Evolutionary conservation across 164 flowering plant genomes (phyloP).

Genomic region (Piper longum): DNA sequence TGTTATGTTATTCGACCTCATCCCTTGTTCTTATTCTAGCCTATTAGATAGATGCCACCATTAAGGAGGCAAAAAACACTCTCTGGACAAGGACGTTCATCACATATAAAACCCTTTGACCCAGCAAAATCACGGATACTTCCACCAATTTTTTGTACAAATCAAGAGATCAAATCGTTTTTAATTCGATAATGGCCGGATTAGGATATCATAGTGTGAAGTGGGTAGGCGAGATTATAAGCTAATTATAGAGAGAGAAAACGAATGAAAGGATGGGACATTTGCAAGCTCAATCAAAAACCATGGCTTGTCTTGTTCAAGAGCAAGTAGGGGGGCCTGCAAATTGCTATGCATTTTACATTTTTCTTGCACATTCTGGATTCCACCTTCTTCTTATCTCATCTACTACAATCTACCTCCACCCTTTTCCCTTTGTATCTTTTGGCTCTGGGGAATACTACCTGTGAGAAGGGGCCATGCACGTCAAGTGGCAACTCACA

Average conservation of each 20-base stretch:
- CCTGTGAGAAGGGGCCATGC: too few species aligned
- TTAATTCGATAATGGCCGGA: neutral
- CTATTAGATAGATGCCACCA: neutral
- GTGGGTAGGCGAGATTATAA: too few species aligned
- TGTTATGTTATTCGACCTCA: neutral
- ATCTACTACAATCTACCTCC: neutral
- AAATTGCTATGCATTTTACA: too few species aligned
- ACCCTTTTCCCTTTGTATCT: neutral
- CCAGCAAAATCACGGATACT: neutral
- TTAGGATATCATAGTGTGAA: too few species aligned
- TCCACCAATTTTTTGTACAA: neutral
- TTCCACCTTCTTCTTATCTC: neutral
- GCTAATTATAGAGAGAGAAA: too few species aligned
- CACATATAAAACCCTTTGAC: neutral
- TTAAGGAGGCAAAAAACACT: neutral
- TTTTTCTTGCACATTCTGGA: neutral
- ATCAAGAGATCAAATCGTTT: neutral
- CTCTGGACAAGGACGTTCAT: neutral
- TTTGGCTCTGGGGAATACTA: neutral
- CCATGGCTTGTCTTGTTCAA: too few species aligned
- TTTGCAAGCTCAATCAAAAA: too few species aligned
- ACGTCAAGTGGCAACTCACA: too few species aligned
- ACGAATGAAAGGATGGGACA: too few species aligned
- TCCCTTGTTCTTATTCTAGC: neutral
- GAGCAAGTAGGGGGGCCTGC: too few species aligned